A percentile compares a stretch with the other conserved stretches of the same genome.
Evolutionary conservation across 78 protist genomes (phyloP).

Genomic region (Paratrimastix pyriformis): DNA sequence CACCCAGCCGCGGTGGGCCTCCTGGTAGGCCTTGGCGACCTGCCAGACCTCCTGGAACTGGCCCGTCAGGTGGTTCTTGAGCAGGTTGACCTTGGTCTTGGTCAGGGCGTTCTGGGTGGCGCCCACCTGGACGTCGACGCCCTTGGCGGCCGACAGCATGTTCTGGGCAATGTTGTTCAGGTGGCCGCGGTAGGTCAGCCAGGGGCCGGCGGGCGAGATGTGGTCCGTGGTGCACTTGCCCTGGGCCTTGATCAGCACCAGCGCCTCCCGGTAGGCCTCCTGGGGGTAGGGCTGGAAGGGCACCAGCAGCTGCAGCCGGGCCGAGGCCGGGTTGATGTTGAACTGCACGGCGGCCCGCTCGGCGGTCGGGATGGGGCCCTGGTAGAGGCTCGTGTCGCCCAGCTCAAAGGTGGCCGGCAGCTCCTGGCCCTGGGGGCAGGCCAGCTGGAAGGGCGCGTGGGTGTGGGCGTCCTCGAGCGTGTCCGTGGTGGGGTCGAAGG

Average conservation of each 20-base stretch:
- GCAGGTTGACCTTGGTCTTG: conserved; percentile 72
- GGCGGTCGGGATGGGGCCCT: too few relatives aligned
- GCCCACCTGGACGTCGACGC: too few relatives aligned
- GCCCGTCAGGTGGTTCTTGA: conserved; percentile 61
- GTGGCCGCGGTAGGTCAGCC: conserved; percentile 92
- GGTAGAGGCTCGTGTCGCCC: too few relatives aligned
- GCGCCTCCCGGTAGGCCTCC: conserved; percentile 52
- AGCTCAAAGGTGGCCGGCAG: conserved; percentile 50
- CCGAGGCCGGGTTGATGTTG: conserved; percentile 55
- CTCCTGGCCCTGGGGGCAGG: conserved; percentile 69
- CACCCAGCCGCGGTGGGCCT: conserved; percentile 64
- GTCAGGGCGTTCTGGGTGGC: too few relatives aligned
- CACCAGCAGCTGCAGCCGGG: conserved; percentile 68
- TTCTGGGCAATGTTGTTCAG: conserved; percentile 88
- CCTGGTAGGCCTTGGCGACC: conserved; percentile 76
- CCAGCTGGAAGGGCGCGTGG: conserved; percentile 39
- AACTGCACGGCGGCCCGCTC: conserved; percentile 45
- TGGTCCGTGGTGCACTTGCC: conserved; percentile 96
- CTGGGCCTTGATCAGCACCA: conserved; percentile 73
- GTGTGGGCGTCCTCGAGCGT: conserved; percentile 46
- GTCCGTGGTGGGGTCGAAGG: conserved; percentile 79
- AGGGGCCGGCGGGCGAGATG: conserved; percentile 88
- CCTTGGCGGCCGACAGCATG: conserved; percentile 79
- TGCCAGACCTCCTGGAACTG: conserved; percentile 55
- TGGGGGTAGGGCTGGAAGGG: conserved; percentile 82